Conservation (phyloP, 2,329 filamentous ascomycete species). For the Didymella lethalis region DNA sequence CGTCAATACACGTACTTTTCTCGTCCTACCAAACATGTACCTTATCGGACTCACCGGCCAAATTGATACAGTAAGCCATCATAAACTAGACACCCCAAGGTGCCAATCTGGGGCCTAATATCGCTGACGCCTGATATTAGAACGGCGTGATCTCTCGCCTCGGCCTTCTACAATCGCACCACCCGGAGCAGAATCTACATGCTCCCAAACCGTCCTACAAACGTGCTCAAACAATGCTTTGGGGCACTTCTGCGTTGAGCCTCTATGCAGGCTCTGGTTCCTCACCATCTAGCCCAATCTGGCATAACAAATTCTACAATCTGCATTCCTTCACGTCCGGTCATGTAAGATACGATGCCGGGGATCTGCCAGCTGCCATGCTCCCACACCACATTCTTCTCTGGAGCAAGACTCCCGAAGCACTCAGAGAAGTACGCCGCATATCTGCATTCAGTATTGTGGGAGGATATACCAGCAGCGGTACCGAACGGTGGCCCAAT, state of each 20-base stretch:
- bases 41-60: background rate
- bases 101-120: background rate
- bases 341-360: background rate
- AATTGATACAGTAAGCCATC: background rate
- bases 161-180: background rate
- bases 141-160: conserved; percentile 1
- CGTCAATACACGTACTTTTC: background rate
- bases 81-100: too few relatives aligned
- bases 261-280: background rate
- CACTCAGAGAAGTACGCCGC: background rate
- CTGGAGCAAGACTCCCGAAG: background rate
- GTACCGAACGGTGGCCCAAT: background rate
- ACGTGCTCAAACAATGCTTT: background rate
- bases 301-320: background rate
- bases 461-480: background rate
- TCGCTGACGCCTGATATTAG: background rate
- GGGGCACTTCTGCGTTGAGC: background rate
- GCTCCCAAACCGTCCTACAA: background rate
- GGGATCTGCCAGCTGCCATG: background rate
- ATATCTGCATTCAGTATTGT: background rate
- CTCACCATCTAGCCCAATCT: background rate
- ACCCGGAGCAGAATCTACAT: background rate
- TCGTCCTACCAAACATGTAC: background rate
- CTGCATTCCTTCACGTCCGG: background rate
- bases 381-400: background rate